These are phyloP conservation scores for Tirmania nivea DNA, from an alignment of 495 filamentous ascomycete genomes.

Conservation along the genomic window DNA sequence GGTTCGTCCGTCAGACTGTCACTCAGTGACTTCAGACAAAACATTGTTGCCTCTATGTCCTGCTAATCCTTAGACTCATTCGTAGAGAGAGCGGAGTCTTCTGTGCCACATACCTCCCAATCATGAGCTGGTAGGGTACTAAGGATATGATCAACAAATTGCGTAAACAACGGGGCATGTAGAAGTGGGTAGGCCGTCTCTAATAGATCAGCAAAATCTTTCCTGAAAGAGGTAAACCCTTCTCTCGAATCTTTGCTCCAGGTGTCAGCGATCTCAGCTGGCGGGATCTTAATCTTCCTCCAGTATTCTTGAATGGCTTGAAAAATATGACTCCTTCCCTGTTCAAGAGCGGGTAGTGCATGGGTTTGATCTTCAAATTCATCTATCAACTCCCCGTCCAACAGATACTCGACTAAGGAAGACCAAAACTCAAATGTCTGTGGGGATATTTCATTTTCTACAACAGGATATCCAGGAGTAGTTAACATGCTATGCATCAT, in stretches of 20 bases:
- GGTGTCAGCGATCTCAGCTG: constrained; percentile 21
- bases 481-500: constrained; percentile 41
- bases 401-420: constrained; percentile 37
- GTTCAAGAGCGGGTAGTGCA: constrained; percentile 32
- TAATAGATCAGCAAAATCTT: constrained; percentile 62
- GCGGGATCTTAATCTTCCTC: constrained; percentile 40
- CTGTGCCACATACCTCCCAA: neutral
- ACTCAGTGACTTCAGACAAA: constrained; percentile 52
- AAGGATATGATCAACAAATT: constrained; percentile 43
- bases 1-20: constrained; percentile 50
- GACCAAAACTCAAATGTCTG: constrained; percentile 73
- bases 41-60: constrained; percentile 59
- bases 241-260: constrained; percentile 55
- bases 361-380: constrained; percentile 12
- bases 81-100: neutral
- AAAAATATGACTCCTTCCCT: constrained; percentile 23
- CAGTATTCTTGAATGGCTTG: constrained; percentile 37
- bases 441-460: constrained; percentile 56
- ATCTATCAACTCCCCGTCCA: constrained; percentile 17
- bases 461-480: constrained; percentile 48
- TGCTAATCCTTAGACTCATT: constrained; percentile 32
- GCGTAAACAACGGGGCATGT: constrained; percentile 42
- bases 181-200: constrained; percentile 52
- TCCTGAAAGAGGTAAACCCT: constrained; percentile 55
- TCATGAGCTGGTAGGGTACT: constrained; percentile 30